These are phyloP conservation scores for Penicillium sclerotigenum DNA, from an alignment of 2,329 filamentous ascomycete species.

Conservation along the genomic window DNA sequence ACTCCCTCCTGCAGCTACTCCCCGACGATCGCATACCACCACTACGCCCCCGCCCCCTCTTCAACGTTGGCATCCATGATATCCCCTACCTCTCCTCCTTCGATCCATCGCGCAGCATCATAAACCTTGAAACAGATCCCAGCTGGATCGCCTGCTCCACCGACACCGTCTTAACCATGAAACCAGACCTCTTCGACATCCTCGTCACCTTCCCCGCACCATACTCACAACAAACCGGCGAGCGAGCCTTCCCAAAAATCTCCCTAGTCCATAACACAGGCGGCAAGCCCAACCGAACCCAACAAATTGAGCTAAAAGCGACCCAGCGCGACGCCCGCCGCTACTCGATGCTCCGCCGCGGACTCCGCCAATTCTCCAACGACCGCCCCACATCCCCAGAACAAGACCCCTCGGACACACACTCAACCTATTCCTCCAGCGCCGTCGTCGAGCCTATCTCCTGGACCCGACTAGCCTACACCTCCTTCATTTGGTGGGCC, in stretches of 20 bases:
- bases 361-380: slow-evolving; percentile 47
- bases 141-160: slow-evolving; percentile 96
- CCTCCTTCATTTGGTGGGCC: slow-evolving; percentile 66
- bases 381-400: slow-evolving; percentile 22
- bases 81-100: slow-evolving; percentile 76
- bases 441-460: slow-evolving; percentile 55
- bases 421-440: slow-evolving; percentile 43
- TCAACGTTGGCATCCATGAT: slow-evolving; percentile 89
- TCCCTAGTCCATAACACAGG: slow-evolving; percentile 60
- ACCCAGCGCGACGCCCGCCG: slow-evolving; percentile 86
- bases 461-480: slow-evolving; percentile 60
- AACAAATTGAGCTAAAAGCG: slow-evolving; percentile 60
- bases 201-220: slow-evolving; percentile 75
- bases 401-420: slow-evolving; percentile 35
- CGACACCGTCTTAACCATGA: slow-evolving; percentile 85
- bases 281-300: slow-evolving; percentile 40
- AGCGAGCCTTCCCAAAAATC: slow-evolving; percentile 72
- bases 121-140: slow-evolving; percentile 39
- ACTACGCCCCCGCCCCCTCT: slow-evolving; percentile 72
- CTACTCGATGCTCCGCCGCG: slow-evolving; percentile 66
- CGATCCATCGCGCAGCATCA: slow-evolving; percentile 40
- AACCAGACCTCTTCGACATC: slow-evolving; percentile 83
- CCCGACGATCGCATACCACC: slow-evolving; percentile 59
- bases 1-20: slow-evolving; percentile 68
- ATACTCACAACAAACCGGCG: slow-evolving; percentile 55